These are phyloP conservation scores for Paecilomyces dactylethromorphus DNA, from an alignment of 2,329 filamentous ascomycete species.

Conservation along the genomic window DNA sequence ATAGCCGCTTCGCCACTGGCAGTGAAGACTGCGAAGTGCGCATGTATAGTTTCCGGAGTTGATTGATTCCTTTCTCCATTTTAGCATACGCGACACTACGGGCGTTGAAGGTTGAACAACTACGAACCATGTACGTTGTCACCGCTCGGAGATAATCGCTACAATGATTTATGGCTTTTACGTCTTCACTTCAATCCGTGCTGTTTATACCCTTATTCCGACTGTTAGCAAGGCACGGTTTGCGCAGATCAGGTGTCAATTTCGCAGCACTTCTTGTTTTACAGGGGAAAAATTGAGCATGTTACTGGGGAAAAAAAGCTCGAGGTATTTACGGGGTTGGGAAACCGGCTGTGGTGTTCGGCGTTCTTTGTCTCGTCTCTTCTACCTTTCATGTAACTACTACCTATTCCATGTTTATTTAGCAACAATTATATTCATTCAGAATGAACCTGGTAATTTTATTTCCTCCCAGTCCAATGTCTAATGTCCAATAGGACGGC, in stretches of 20 bases:
- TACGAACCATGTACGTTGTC: background rate
- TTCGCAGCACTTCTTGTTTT: no score
- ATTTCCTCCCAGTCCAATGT: no score
- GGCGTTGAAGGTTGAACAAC: background rate
- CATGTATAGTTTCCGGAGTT: constrained; percentile 65
- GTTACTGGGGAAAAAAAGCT: no score
- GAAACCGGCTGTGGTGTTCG: no score
- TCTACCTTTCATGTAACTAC: no score
- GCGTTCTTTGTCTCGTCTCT: no score
- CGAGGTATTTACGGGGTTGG: no score
- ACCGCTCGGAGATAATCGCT: background rate
- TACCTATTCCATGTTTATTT: no score
- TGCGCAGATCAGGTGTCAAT: background rate
- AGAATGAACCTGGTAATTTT: no score
- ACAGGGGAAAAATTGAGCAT: no score
- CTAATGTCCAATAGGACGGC: no score
- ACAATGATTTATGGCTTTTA: background rate
- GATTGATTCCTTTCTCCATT: background rate
- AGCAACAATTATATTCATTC: no score
- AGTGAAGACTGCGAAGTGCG: constrained; percentile 90
- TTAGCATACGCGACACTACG: background rate
- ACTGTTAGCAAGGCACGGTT: background rate
- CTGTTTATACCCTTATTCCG: background rate
- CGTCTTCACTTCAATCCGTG: background rate
- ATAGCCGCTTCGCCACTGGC: constrained; percentile 81